Evolutionary conservation across 2,329 filamentous ascomycete species (phyloP), one percentile per base, ranked within the genome.

Genomic region (Dothideomycetidae sp.): DNA sequence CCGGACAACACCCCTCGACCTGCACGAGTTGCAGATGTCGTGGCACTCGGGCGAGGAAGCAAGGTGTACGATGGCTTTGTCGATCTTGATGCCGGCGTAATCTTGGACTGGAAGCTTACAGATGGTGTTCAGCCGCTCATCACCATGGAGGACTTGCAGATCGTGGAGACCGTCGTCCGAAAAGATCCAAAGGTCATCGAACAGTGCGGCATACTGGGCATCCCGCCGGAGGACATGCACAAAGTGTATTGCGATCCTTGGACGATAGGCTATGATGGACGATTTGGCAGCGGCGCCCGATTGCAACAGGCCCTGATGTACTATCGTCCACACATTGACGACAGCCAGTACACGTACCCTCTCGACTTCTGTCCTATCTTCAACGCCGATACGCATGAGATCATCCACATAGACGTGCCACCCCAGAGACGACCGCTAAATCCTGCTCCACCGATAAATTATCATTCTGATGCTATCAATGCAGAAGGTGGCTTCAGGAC

Each of bases 211-310:
- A 71, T 93, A 42, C 71, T 84, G 42, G 86, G 86, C 1, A 82
- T 94, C 42, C 73, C 82, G 10, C 69, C 68, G 40, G 70, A 81
- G 47, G 81, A 93, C 43, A 93, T 94, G 86, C 66, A 90, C 66
- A 93, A 93, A 61, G 82, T 94, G 33, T 93, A 92, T 64, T 93
- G 85, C 58, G 86, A 94, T 55, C 84, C 83, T 9, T 94, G 86
- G 86, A 93, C 86, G 1, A 93, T 94, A 57, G 86, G 86, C 33
- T 93, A 84, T 54, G 86, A 94, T 50, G 82, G 92, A 62, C 78
- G 86, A 31, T 90, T 85, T 50, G 86, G 85, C 44, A 88, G 63
- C 54, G 66, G 66, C 30, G 67, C 83, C 30, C 76, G 86, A 38
- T 71, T 93, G 3, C 86, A 94, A 60, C 86, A 94, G 61, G 86